Percentiles rank a stretch among this genome's conserved stretches.
These are phyloP conservation scores for Mycena crocata DNA, from an alignment of 768 basidiomycete genomes.

Conservation along the genomic window DNA sequence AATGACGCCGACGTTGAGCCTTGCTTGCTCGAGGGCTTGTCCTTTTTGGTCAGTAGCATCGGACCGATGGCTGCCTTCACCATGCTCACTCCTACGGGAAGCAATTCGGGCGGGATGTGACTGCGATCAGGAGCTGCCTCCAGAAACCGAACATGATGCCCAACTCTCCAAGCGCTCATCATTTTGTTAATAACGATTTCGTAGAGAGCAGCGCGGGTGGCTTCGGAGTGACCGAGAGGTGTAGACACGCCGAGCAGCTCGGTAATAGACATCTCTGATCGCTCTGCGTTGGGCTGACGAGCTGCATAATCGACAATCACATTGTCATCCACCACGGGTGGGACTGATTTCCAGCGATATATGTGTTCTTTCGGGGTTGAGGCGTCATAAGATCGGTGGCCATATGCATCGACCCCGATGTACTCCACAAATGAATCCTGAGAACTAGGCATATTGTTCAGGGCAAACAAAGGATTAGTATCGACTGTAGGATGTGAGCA, in stretches of 20 bases:
- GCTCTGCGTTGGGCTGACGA: background rate
- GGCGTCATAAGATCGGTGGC: constrained; percentile 18
- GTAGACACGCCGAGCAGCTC: constrained; percentile 9
- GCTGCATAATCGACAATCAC: constrained; percentile 23
- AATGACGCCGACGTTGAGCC: background rate
- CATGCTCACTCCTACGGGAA: background rate
- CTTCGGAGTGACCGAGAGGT: constrained; percentile 11
- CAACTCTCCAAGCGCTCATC: constrained; percentile 15
- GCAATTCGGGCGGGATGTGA: background rate
- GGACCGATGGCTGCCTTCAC: background rate
- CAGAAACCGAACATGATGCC: constrained; percentile 15
- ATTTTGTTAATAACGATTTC: constrained; percentile 28
- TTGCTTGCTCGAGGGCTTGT: too few relatives aligned
- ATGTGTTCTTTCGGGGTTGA: constrained; percentile 30
- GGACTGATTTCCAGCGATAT: constrained; percentile 35
- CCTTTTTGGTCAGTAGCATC: constrained; percentile 4
- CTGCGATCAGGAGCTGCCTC: constrained; percentile 7
- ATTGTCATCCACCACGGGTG: constrained; percentile 25
- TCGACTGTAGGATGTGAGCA: constrained; percentile 29
- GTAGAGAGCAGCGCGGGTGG: constrained; percentile 28
- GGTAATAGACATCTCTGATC: constrained; percentile 1
- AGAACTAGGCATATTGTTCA: constrained; percentile 30
- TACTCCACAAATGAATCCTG: constrained; percentile 22
- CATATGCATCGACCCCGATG: constrained; percentile 36
- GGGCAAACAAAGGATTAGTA: constrained; percentile 29